phyloP scores from a whole-genome alignment of 2,329 filamentous ascomycete species.

The Leptographium wingfieldii region DNA sequence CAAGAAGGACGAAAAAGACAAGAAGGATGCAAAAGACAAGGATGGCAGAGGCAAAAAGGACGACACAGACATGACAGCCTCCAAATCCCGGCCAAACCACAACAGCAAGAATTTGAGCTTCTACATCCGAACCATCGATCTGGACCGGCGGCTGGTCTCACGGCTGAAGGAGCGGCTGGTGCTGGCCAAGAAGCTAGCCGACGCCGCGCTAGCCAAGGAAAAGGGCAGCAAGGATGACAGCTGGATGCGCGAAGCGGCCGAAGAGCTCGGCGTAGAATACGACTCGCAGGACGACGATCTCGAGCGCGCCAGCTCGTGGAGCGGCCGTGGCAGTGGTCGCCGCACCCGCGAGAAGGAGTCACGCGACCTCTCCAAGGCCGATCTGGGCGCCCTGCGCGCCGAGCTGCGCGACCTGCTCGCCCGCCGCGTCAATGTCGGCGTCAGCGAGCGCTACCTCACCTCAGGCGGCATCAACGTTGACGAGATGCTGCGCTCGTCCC shows the following conservation, averaged over 20 bases:
- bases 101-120: conserved; percentile 22
- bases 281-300: conserved; percentile 84
- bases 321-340: conserved; percentile 58
- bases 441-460: conserved; percentile 77
- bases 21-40: not conserved
- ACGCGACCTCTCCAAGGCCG: conserved; percentile 54
- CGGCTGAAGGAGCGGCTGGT: conserved; percentile 65
- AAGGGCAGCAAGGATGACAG: conserved; percentile 74
- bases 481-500: conserved; percentile 51
- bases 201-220: conserved; percentile 73
- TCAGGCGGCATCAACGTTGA: conserved; percentile 75
- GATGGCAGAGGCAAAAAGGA: conserved; percentile 19
- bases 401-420: conserved; percentile 60
- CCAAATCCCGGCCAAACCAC: not conserved
- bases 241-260: conserved; percentile 72
- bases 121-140: conserved; percentile 67
- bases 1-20: not conserved
- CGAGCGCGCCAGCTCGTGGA: conserved; percentile 56
- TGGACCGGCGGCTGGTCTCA: conserved; percentile 67
- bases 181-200: conserved; percentile 78
- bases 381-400: conserved; percentile 56
- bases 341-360: conserved; percentile 65
- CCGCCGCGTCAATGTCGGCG: conserved; percentile 70
- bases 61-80: not conserved
- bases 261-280: conserved; percentile 89